Base-by-base conservation (phyloP, 2,329 filamentous ascomycete species). In the Aciculosporium take region DNA sequence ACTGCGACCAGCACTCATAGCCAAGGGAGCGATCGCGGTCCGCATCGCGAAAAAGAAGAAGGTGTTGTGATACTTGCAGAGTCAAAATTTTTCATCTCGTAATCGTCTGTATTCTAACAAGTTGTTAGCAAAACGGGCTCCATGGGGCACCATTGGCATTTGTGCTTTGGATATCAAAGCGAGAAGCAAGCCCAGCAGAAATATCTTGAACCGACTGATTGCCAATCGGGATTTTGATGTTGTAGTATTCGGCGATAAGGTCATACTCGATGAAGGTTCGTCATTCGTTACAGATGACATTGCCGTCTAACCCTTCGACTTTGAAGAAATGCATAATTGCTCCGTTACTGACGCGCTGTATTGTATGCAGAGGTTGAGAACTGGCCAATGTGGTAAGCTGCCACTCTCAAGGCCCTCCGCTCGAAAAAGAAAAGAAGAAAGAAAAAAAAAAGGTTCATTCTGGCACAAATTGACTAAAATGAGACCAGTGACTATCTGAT, bases 231-330 rank as follows among this genome's bases (percentile, higher is more conserved):
- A 96, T 52, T 96, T 98, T 55, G 89, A 98, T 54, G 88, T 96
- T 20, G 81, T 94, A 46, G 89, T 98, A 10, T 98, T 98, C 65
- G 93, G 91, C 37, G 91, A 98, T 66, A 98, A 98, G 64, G 89
- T 95, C 33, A 98, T 98, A 51, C 70, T 98, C 28, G 91, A 98
- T 55, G 91, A 98, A 73, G 74, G 74, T 76, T 51, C 51, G 69
- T 56, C 31, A 3, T 20, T n/a, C 24, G 25, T 23, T 29, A n/a
- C n/a, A 8, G 35, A n/a, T 7, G 15, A 21, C 28, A 24, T 33
- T 13, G 13, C 13, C 23, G 7, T 29, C 9, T 5, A 6, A 9
- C 10, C 27, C 17, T 10, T 27, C 21, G n/a, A 12, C 41, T 8
- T 25, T 10, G 25, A 37, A 42, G 39, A 23, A 20, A 44, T 15